phyloP scores from a whole-genome alignment of 192 early-diverging fungal genomes.

The Podila minutissima region DNA sequence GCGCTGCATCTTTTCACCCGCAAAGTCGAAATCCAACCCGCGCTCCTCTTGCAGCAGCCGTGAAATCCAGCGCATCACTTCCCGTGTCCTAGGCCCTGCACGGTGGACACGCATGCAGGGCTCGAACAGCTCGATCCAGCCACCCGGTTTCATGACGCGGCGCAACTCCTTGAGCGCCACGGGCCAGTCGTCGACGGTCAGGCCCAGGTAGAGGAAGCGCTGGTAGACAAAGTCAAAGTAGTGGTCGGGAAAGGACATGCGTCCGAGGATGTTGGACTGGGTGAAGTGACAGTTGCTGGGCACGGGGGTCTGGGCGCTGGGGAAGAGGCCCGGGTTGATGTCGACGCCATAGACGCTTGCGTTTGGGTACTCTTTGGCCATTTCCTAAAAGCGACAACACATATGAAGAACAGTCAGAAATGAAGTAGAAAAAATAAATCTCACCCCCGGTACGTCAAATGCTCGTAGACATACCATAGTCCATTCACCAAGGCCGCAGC shows the following conservation, averaged over 20 bases:
- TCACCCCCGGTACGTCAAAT: no score
- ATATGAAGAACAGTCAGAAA: neutral
- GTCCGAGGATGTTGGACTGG: conserved; percentile 17
- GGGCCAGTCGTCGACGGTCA: conserved; percentile 23
- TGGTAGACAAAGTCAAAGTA: conserved; percentile 40
- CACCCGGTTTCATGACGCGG: conserved; percentile 22
- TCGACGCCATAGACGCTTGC: conserved; percentile 1
- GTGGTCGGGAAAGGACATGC: conserved; percentile 22
- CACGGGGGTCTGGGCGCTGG: neutral
- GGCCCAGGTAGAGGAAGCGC: conserved; percentile 12
- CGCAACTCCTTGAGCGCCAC: conserved; percentile 6
- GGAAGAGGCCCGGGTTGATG: conserved; percentile 1
- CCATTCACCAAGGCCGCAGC: conserved; percentile 3
- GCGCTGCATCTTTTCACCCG: conserved; percentile 1
- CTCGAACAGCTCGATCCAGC: conserved; percentile 25
- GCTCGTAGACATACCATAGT: neutral
- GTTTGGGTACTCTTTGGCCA: conserved; percentile 7
- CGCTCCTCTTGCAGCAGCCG: conserved; percentile 6
- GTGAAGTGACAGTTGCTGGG: conserved; percentile 8
- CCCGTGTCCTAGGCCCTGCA: neutral
- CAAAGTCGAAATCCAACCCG: conserved; percentile 3
- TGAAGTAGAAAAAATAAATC: neutral
- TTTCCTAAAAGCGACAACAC: conserved; percentile 1
- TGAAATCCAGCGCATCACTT: neutral
- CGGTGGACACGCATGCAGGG: conserved; percentile 5